Conservation (phyloP, 306 rosid genomes). For the Pterocarpus santalinus region DNA sequence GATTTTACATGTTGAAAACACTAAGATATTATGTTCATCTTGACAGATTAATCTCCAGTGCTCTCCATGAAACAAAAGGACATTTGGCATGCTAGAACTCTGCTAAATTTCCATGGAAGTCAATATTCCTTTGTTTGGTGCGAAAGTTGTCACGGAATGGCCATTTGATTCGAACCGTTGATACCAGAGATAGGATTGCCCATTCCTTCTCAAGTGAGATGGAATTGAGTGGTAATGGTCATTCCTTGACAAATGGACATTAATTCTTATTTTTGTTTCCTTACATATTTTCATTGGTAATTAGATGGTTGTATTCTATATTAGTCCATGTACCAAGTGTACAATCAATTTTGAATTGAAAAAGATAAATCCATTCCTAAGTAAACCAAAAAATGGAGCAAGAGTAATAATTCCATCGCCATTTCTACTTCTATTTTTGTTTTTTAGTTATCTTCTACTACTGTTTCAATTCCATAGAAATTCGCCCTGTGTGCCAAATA, state of each 20-base stretch:
- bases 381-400: background rate
- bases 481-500: too few relatives aligned
- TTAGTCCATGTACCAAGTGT: background rate
- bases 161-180: too few relatives aligned
- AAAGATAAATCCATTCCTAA: background rate
- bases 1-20: background rate
- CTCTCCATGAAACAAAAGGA: background rate
- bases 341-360: background rate
- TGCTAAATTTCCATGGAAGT: background rate
- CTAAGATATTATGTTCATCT: background rate
- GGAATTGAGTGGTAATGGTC: background rate
- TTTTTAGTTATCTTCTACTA: too few relatives aligned
- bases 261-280: background rate
- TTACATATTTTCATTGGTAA: background rate
- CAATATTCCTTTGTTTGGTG: too few relatives aligned
- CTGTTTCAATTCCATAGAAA: too few relatives aligned
- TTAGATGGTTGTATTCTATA: background rate
- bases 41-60: background rate
- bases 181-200: background rate
- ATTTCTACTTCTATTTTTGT: too few relatives aligned
- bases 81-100: background rate
- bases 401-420: background rate
- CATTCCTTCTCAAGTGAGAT: background rate
- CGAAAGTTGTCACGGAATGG: too few relatives aligned
- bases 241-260: background rate